Evolutionary conservation across 2,329 filamentous ascomycete species (phyloP), one percentile per base, ranked within the genome.

Genomic region (Magnaporthiopsis incrustans): DNA sequence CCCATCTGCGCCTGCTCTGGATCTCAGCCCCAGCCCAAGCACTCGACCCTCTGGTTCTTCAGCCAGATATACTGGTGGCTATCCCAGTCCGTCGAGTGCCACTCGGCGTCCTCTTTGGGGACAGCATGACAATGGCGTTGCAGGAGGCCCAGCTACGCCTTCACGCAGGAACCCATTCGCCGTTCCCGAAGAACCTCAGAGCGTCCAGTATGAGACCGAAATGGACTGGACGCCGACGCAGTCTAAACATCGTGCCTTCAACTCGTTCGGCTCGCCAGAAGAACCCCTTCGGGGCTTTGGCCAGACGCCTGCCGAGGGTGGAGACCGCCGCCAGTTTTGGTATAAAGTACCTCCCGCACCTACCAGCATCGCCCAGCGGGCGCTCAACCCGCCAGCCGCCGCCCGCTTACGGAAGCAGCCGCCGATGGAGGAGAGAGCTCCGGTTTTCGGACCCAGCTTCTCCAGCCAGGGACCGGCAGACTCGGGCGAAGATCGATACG

Each of bases 191-290:
- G 32, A 60, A 27, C 35, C 33, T 7, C 64, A 60, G 18, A 27
- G 10, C 44, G 44, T 53, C 10, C 44, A 77, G 11, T 77, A 81
- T 64, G 77, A 77, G 1, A 84, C 89, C 56, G 82, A 83, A 64
- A 92, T 93, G 90, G 90, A 92, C 70, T 91, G 89, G 86, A 84
- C 86, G 2, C 87, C 88, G 0, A 85, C 85, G 0, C 77, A 78
- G 64, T 81, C 81, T n/a, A 77, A 78, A 61, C 76, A 86, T 66
- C 82, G 83, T 63, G 83, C 82, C 11, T 86, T 87, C 70, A 80
- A 78, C 65, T 75, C 80, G 59, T 73, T 77, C 59, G 73, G 78
- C 50, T 68, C 77, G 22, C 73, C 77, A 57, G 74, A 73, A 62
- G 69, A 74, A 65, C 76, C 77, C 59, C 76, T 78, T 58, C 69